Base-by-base conservation (phyloP, 768 basidiomycete species). In the Termitomyces sp. region DNA sequence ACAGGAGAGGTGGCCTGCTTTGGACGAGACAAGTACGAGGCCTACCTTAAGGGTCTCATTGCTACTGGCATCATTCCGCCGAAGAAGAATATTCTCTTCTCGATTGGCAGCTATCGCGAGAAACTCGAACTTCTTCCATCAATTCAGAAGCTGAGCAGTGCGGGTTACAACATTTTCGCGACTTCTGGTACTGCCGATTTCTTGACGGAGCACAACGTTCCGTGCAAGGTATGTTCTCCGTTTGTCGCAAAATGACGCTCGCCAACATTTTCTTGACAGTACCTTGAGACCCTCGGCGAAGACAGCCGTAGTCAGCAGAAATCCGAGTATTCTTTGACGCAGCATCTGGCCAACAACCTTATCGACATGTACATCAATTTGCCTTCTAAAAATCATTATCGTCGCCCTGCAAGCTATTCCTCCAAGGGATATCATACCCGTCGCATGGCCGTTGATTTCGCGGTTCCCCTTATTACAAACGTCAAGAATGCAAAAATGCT, bases 331-430 rank as follows among this genome's bases (percentile, higher is more conserved):
- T 98, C 97, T 0, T 78, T 99, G 56, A 94, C 92, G 4, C 94
- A 97, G 70, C 97, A 99, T 76, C 76, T 99, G 59, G 92, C 91
- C 34, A 96, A 96, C 72, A 94, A 95, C 71, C 76, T 97, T 64
- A 99, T 99, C 68, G 97, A 99, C 73, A 91, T 98, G 85, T 99
- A 98, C 72, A 96, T 99, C 84, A 99, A 99, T 72, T 77, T 99
- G 63, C 97, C 97, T 2, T 98, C 96, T 40, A 97, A 94, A 76
- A 98, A 99, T 72, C 83, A 94, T 68, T 98, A 92, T 73, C 89
- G 97, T 57, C 89, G 97, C 19, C 97, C 97, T 6, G 95, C 97
- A 14, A 95, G 88, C 71, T 99, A 98, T 69, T 84, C 94, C 52
- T 97, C 94, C 71, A 95, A 97, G 68, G 97, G 97, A 8, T 98